These are phyloP conservation scores for Kwoniella shandongensis DNA, from an alignment of 768 basidiomycete species.

Conservation along the genomic window DNA sequence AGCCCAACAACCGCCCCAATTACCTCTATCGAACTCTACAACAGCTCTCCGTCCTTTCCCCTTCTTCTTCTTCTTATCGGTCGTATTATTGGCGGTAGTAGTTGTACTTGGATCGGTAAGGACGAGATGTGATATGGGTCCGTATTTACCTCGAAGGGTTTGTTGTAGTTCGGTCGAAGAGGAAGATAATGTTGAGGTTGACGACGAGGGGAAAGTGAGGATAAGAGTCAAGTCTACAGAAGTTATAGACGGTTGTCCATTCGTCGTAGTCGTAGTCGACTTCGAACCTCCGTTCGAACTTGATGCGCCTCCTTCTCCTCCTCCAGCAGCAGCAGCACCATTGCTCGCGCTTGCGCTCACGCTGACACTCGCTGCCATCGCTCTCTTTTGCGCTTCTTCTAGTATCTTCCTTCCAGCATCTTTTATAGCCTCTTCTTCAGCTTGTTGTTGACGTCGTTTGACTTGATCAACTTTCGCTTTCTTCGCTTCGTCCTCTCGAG, in stretches of 20 bases:
- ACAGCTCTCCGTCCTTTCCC: constrained; percentile 37
- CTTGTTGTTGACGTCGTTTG: constrained; percentile 23
- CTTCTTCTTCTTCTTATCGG: constrained; percentile 31
- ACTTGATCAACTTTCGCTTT: constrained; percentile 38
- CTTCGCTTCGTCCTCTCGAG: constrained; percentile 51
- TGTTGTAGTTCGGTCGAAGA: constrained; percentile 17
- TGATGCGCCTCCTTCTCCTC: constrained; percentile 3
- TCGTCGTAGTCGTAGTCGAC: too few relatives aligned
- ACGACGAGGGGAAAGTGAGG: constrained; percentile 42
- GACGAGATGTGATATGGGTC: constrained; percentile 39
- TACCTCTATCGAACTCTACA: constrained; percentile 46
- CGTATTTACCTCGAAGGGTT: constrained; percentile 33
- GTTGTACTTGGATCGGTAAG: constrained; percentile 30
- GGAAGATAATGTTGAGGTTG: constrained; percentile 9
- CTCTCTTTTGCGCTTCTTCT: constrained; percentile 41
- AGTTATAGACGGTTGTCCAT: constrained; percentile 34
- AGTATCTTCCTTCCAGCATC: constrained; percentile 46
- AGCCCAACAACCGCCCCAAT: constrained; percentile 50
- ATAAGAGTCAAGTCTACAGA: constrained; percentile 44
- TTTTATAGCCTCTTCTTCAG: constrained; percentile 48
- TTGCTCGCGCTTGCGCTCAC: constrained; percentile 1
- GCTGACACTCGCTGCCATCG: constrained; percentile 17
- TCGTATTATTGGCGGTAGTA: neutral
- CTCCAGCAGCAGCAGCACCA: too few relatives aligned
- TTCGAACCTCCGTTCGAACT: constrained; percentile 12